phyloP scores from a whole-genome alignment of 371 early-diverging fungal species.

The Mortierella sp. region DNA sequence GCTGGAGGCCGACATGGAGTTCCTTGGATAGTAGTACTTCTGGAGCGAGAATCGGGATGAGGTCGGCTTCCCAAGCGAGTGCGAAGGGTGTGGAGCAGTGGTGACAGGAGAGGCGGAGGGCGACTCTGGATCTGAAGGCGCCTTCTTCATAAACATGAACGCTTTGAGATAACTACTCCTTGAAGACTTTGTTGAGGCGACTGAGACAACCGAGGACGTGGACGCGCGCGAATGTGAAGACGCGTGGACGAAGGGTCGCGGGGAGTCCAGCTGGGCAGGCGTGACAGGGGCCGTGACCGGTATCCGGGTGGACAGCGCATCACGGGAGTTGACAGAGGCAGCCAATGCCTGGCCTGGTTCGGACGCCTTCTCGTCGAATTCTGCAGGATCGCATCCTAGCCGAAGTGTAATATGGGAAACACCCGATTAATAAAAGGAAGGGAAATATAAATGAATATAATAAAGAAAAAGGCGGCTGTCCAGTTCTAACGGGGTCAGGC shows the following conservation, averaged over 20 bases:
- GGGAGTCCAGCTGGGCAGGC: not conserved
- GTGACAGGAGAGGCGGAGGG: slow-evolving; percentile 6
- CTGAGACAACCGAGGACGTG: slow-evolving; percentile 14
- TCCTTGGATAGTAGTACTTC: slow-evolving; percentile 36
- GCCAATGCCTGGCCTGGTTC: not conserved
- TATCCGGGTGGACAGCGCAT: not conserved
- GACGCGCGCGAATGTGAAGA: slow-evolving; percentile 10
- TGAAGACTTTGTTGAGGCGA: slow-evolving; percentile 16
- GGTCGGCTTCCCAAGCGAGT: slow-evolving; percentile 13
- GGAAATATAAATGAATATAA: no score
- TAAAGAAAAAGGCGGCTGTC: slow-evolving; percentile 7
- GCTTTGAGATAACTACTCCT: slow-evolving; percentile 22
- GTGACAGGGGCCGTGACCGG: not conserved
- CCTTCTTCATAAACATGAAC: slow-evolving; percentile 20
- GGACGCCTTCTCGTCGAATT: not conserved
- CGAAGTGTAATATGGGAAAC: no score
- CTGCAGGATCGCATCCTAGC: not conserved
- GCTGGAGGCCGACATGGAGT: slow-evolving; percentile 25
- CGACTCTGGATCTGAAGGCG: not conserved
- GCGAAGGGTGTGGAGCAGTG: not conserved
- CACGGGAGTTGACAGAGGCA: slow-evolving; percentile 10
- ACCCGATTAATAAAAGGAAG: no score
- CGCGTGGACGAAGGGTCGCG: not conserved
- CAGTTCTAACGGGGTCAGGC: not conserved
- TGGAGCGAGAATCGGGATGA: slow-evolving; percentile 31